Base-by-base conservation (phyloP, 441 rosid species). In the Gossypium schwendimanii region DNA sequence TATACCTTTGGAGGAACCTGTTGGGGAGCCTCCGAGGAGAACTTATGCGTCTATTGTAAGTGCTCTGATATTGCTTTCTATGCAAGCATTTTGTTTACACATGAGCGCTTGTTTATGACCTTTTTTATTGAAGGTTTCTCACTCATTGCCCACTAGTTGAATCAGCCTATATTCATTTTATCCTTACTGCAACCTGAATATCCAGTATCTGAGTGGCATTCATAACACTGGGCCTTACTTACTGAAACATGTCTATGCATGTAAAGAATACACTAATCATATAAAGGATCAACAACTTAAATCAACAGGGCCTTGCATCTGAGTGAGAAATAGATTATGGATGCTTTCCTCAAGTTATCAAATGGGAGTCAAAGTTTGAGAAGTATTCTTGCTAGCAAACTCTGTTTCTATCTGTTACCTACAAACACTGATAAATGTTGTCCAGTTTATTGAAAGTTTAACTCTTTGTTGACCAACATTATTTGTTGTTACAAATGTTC, bases 41-140 rank as follows among this genome's bases (percentile, higher is more conserved):
- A 89, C 92, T 52, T 89, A 86, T 59, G 94, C 94, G 26, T 86
- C 92, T 41, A 86, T 89, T 61, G 94, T 89, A 61, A 21, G 45
- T 83, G 14, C 70, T 26, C 63, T 26, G 45, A 26, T 65, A 3
- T 73, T 73, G 15, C 49, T 76, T 49, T 54, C 3, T 7, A 62
- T 75, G 70, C 52, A 41, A 53, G 47, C 14, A 15, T 68, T 72
- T 1, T 39, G 63, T 11, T 33, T 73, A 58, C 45, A 31, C 47
- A 12, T 78, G 60, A 20, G 26, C 41, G 21, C 50, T 63, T 41
- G 8, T 73, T 55, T 67, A 1, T 7, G 36, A 6, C 41, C 6
- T 7, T 65, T 20, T 52, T 15, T 41, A 15, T 14, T 55, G 18
- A 28, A 18, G 12, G 15, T 24, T 41, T 39, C 55, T 70, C 18